phyloP scores from a whole-genome alignment of 192 early-diverging fungal species.

The Gorgonomyces haynaldii region DNA sequence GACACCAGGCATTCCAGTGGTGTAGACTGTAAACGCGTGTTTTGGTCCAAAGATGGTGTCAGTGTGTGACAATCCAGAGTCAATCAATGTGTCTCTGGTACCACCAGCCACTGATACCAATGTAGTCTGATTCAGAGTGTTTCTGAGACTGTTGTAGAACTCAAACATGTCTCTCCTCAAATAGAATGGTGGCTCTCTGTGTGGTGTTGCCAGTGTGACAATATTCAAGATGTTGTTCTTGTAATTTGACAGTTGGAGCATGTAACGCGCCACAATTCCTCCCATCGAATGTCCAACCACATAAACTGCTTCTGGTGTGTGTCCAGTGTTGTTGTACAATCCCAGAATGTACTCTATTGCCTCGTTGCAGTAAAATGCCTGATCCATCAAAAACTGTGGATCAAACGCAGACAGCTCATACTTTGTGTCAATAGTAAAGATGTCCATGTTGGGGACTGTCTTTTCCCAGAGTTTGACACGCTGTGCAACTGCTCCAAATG shows the following conservation, averaged over 20 bases:
- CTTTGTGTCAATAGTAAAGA: constrained; percentile 26
- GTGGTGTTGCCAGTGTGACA: constrained; percentile 82
- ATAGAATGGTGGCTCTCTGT: constrained; percentile 64
- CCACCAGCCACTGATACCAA: constrained; percentile 87
- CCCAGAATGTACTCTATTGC: constrained; percentile 28
- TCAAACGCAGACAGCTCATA: constrained; percentile 90
- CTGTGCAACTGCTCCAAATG: constrained; percentile 65
- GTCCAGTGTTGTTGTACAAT: constrained; percentile 11
- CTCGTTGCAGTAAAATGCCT: constrained; percentile 55
- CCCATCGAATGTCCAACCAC: constrained; percentile 93
- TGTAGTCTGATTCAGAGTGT: constrained; percentile 39
- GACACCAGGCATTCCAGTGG: constrained; percentile 66
- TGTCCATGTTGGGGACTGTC: neutral
- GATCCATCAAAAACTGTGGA: constrained; percentile 66
- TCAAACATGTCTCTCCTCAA: constrained; percentile 46
- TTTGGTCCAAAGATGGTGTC: constrained; percentile 45
- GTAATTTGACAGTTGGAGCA: constrained; percentile 62
- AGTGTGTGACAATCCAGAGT: constrained; percentile 63
- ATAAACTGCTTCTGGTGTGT: constrained; percentile 7
- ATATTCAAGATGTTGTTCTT: constrained; percentile 65
- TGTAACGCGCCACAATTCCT: constrained; percentile 78
- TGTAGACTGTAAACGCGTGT: constrained; percentile 68
- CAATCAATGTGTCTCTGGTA: constrained; percentile 71
- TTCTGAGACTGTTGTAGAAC: constrained; percentile 39
- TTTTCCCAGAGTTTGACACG: constrained; percentile 9